phyloP scores from a whole-genome alignment of 305 asterid species.

The Fraxinus velutina region DNA sequence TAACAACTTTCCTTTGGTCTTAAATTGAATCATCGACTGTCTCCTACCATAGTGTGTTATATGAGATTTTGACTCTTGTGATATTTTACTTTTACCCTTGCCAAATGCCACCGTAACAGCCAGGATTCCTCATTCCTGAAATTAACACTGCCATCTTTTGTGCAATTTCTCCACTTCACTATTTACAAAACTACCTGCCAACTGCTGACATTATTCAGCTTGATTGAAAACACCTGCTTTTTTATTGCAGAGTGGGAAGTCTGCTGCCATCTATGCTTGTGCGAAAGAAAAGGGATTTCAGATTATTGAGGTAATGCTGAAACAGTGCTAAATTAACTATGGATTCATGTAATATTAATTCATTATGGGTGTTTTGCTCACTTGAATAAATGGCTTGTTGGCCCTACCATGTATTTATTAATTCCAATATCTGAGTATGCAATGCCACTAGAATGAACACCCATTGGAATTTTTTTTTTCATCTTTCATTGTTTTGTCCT shows the following conservation, averaged over 20 bases:
- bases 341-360: constrained; percentile 12
- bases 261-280: constrained; percentile 96
- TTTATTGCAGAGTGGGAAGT: constrained; percentile 82
- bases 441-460: not conserved
- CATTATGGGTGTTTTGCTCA: constrained; percentile 11
- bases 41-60: not conserved
- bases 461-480: not conserved
- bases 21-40: not conserved
- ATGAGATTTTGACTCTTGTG: not conserved
- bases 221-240: constrained; percentile 28
- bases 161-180: not conserved
- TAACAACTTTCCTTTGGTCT: not conserved
- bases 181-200: not conserved
- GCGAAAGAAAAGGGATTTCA: constrained; percentile 96
- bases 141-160: not conserved
- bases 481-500: not conserved
- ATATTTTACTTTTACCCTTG: not conserved
- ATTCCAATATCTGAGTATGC: not conserved
- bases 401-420: not conserved
- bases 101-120: not conserved
- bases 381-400: not conserved
- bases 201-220: not conserved
- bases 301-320: constrained; percentile 78
- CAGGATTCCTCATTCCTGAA: not conserved
- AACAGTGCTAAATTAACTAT: not conserved